These are phyloP conservation scores for Coccomyxa subellipsoidea DNA, from an alignment of 163 green algal species.

Conservation along the genomic window DNA sequence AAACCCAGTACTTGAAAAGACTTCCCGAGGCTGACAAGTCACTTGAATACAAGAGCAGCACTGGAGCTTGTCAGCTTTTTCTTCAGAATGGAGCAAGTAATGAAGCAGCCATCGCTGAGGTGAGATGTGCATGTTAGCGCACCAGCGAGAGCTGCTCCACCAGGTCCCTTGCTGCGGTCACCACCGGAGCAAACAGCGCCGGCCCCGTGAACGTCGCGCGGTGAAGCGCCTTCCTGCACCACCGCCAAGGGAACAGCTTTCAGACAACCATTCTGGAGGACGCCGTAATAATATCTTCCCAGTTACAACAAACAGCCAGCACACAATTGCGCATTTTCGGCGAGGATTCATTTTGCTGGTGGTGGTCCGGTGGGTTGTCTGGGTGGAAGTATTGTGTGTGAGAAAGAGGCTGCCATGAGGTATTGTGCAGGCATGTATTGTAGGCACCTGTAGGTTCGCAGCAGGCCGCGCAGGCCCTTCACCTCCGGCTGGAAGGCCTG, in stretches of 20 bases:
- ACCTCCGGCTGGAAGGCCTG: background rate
- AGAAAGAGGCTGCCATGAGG: background rate
- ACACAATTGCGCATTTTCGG: too few species aligned
- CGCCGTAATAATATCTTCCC: too few species aligned
- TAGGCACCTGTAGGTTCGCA: background rate
- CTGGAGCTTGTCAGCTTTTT: too few species aligned
- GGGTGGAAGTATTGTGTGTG: background rate
- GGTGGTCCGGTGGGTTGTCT: background rate
- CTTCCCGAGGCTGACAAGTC: too few species aligned
- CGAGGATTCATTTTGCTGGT: background rate
- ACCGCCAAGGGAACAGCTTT: too few species aligned
- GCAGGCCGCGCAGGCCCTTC: background rate
- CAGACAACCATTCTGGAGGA: too few species aligned
- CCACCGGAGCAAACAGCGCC: background rate
- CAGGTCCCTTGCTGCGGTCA: background rate
- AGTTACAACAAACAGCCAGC: too few species aligned
- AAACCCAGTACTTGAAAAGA: too few species aligned
- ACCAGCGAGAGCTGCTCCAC: conserved; percentile 1
- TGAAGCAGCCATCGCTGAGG: too few species aligned
- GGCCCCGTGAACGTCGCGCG: background rate
- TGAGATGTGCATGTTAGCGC: too few species aligned
- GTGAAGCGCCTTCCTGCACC: background rate
- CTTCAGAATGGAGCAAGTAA: too few species aligned
- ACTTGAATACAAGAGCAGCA: too few species aligned
- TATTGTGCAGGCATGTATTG: background rate